Evolutionary conservation across 2,329 filamentous ascomycete species (phyloP), one percentile per base, ranked within the genome.

Genomic region (Periconia digitata): DNA sequence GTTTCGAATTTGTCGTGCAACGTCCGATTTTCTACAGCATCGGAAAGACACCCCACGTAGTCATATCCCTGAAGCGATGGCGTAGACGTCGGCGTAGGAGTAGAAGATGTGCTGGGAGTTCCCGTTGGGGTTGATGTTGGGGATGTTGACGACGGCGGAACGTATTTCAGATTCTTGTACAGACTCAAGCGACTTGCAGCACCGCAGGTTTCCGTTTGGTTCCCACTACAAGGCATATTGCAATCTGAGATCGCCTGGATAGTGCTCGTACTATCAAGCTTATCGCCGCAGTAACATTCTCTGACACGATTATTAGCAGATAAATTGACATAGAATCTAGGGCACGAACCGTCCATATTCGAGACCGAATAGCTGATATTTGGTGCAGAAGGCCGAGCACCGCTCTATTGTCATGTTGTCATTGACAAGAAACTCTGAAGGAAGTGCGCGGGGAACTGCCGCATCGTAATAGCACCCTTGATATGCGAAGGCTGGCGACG

Each of bases 101-200:
- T 16, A 10, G 40, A 29, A 23, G 48, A 43, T 8, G 53, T 23
- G 1, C 46, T 51, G 8, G 52, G 37, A 40, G 47, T 43, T n/a
- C 47, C 13, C n/a, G 43, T 27, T 35, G 39, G 36, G 21, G 41
- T 43, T n/a, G 51, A 8, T 17, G 43, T 27, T 35, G 39, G 36
- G 21, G 41, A 24, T 36, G 20, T 36, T 32, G 27, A 13, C 12
- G 27, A 32, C 3, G 65, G 56, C 6, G 55, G 46, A 1, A 59
- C 55, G 49, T 71, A 73, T 8, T 68, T 67, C 3, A 60, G 54
- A 41, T 73, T 72, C 49, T 67, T 65, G 55, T 67, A 64, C 39
- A 72, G 58, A n/a, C 67, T 71, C 41, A 64, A 10, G 20, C 60
- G 56, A 29, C 48, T 48, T 6, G 41, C 52, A 22, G 46, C 57